These are phyloP conservation scores for Westerdykella ornata DNA, from an alignment of 2,329 filamentous ascomycete genomes.

Conservation along the genomic window DNA sequence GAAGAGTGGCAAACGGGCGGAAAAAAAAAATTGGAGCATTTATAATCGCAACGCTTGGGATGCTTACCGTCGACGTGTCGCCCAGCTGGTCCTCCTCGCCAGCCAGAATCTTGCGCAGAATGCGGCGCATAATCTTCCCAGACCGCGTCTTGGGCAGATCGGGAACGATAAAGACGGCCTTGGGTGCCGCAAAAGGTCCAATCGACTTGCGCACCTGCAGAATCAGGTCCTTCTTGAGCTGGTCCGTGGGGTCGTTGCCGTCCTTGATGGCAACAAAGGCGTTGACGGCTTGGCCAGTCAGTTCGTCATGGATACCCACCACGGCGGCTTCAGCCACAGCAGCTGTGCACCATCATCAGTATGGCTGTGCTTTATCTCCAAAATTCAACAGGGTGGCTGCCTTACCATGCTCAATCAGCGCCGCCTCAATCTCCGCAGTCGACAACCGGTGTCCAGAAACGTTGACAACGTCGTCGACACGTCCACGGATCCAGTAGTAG, in stretches of 20 bases:
- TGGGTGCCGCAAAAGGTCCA: constrained; percentile 92
- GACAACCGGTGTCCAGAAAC: constrained; percentile 94
- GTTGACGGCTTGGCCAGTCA: constrained; percentile 95
- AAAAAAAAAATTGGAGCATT: constrained; percentile 5
- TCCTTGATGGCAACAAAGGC: constrained; percentile 94
- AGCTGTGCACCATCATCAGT: constrained; percentile 37
- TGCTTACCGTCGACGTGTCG: constrained; percentile 79
- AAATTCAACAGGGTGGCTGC: constrained; percentile 3
- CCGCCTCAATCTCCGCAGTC: constrained; percentile 95
- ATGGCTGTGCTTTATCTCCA: background rate
- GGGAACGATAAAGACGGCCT: constrained; percentile 82
- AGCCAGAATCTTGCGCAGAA: constrained; percentile 92
- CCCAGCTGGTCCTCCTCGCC: constrained; percentile 96
- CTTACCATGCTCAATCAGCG: constrained; percentile 78
- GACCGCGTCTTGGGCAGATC: constrained; percentile 96
- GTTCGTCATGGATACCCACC: constrained; percentile 85
- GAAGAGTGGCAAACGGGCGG: background rate
- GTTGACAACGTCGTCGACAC: constrained; percentile 98
- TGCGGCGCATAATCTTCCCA: constrained; percentile 98
- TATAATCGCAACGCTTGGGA: background rate
- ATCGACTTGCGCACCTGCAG: constrained; percentile 96
- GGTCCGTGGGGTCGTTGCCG: constrained; percentile 65
- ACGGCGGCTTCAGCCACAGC: constrained; percentile 90
- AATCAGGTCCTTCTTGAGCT: constrained; percentile 86
- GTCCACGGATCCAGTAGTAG: constrained; percentile 99